phyloP scores from a whole-genome alignment of 2,329 filamentous ascomycete species.

The Colletotrichum somersetense region DNA sequence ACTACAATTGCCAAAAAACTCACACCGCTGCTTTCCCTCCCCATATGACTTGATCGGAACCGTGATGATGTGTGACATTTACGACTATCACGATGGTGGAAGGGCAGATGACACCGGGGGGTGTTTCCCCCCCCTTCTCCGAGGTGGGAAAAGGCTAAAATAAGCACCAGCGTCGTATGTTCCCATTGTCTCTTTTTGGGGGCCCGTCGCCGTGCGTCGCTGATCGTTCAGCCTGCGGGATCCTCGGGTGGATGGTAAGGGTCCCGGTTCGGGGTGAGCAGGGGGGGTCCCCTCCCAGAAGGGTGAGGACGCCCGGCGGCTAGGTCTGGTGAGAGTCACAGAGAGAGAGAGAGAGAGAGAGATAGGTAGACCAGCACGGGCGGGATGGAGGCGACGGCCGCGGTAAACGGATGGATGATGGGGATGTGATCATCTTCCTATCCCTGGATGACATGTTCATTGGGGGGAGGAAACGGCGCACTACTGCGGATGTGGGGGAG shows the following conservation, averaged over 20 bases:
- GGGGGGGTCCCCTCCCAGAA: neutral
- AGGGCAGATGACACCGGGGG: neutral
- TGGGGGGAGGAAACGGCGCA: neutral
- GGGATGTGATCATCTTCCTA: neutral
- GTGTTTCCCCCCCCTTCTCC: neutral
- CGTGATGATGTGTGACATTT: conserved; percentile 1
- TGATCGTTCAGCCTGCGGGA: conserved; percentile 14
- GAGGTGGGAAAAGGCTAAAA: conserved; percentile 6
- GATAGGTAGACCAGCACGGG: neutral
- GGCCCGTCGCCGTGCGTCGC: neutral
- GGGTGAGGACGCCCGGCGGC: neutral
- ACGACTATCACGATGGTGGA: neutral
- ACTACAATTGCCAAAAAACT: neutral
- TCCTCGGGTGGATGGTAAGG: neutral
- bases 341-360: neutral
- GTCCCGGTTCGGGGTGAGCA: neutral
- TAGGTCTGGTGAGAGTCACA: neutral
- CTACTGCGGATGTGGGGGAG: neutral
- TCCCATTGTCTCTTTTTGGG: neutral
- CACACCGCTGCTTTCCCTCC: neutral
- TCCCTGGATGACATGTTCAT: neutral
- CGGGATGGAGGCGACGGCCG: neutral
- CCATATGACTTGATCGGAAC: neutral
- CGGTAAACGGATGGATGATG: neutral
- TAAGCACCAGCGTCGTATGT: neutral